These are phyloP conservation scores for Suillus brevipes DNA, from an alignment of 768 basidiomycete species.

Conservation along the genomic window DNA sequence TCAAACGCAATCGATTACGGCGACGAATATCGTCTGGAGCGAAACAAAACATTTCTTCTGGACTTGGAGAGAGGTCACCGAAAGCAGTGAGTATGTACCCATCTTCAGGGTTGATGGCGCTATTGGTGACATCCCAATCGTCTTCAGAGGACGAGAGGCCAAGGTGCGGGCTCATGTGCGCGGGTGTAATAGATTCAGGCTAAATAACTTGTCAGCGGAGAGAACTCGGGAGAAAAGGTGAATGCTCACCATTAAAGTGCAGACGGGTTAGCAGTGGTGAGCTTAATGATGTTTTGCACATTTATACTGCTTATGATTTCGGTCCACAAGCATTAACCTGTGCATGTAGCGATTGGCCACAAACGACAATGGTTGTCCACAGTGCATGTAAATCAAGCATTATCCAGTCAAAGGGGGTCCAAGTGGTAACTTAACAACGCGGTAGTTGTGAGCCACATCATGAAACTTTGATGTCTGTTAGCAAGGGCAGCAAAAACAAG, in stretches of 20 bases:
- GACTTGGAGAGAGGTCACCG: conserved; percentile 47
- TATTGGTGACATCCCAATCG: not conserved
- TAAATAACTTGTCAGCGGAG: not conserved
- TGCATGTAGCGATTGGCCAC: not conserved
- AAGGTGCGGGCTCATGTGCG: not conserved
- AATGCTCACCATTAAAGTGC: not conserved
- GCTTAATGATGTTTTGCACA: not conserved
- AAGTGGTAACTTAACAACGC: too few species aligned
- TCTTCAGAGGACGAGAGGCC: not conserved
- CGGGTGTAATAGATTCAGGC: not conserved
- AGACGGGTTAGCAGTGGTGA: not conserved
- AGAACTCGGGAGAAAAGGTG: not conserved
- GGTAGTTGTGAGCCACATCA: not conserved
- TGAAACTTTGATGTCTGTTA: not conserved
- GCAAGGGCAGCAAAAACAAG: not conserved
- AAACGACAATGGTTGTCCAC: not conserved
- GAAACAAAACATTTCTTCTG: conserved; percentile 36
- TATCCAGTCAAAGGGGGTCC: not conserved
- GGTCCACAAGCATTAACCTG: not conserved
- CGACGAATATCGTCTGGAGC: not conserved
- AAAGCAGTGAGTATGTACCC: conserved; percentile 44
- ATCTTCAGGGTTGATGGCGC: conserved; percentile 26
- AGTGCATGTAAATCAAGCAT: not conserved
- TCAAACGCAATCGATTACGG: conserved; percentile 24
- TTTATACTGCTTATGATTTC: not conserved